Conservation (phyloP, 208 protist genomes). For the Leishmania guyanensis region DNA sequence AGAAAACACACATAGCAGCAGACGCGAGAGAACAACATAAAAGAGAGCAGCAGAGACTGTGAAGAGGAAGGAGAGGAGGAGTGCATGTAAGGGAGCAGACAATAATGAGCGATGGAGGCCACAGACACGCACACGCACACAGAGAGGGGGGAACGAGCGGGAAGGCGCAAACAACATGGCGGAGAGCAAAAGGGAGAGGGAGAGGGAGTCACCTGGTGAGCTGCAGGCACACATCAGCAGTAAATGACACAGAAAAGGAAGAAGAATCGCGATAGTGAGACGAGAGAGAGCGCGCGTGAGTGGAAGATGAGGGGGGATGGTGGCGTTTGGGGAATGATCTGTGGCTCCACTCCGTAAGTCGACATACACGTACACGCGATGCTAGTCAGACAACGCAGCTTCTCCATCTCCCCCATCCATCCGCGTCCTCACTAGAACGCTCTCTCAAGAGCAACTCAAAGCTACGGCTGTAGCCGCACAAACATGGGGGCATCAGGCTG, state of each 20-base stretch:
- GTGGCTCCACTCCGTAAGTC: background rate
- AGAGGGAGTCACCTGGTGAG: background rate
- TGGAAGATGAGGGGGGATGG: background rate
- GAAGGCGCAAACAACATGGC: background rate
- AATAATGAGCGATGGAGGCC: background rate
- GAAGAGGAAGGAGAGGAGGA: background rate
- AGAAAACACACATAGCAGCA: background rate
- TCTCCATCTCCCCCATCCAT: background rate
- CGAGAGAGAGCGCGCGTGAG: background rate
- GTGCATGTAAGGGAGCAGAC: background rate
- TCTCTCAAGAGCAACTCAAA: background rate
- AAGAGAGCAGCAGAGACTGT: background rate
- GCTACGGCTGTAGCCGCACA: background rate
- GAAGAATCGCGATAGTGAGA: background rate
- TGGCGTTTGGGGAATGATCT: background rate
- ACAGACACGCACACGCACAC: background rate
- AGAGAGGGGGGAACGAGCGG: background rate
- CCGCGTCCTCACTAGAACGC: background rate
- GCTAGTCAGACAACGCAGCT: background rate
- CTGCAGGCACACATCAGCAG: background rate
- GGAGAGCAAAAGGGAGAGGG: background rate
- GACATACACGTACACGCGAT: slow-evolving; percentile 4
- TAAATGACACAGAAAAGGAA: background rate
- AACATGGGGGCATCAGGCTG: background rate
- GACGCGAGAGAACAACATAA: background rate